These are phyloP conservation scores for Ustilago esculenta DNA, from an alignment of 1,284 basidiomycete genomes.

Conservation along the genomic window DNA sequence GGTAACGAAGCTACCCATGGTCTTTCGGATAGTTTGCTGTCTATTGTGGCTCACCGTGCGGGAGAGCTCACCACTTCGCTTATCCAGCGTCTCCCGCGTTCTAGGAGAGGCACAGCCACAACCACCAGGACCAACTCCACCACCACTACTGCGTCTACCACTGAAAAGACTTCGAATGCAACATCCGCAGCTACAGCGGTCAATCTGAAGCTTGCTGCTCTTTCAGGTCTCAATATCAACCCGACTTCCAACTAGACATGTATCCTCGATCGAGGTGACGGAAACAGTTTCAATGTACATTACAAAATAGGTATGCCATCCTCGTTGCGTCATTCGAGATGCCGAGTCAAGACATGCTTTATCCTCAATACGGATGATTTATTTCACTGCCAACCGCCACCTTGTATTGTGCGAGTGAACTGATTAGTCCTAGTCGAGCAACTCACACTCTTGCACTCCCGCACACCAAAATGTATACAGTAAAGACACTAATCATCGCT, in stretches of 20 bases:
- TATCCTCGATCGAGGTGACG: too few relatives aligned
- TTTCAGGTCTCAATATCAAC: conserved; percentile 5
- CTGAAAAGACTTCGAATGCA: background rate
- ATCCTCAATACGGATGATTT: too few relatives aligned
- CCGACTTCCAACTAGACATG: too few relatives aligned
- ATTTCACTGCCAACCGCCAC: too few relatives aligned
- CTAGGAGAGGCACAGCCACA: conserved; percentile 11
- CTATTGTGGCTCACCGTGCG: conserved; percentile 60
- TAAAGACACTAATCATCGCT: conserved; percentile 22
- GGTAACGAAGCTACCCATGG: conserved; percentile 65
- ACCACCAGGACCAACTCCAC: background rate
- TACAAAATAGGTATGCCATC: too few relatives aligned
- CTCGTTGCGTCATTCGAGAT: too few relatives aligned
- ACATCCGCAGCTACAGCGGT: conserved; percentile 13
- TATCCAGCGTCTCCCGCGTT: conserved; percentile 20
- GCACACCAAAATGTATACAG: too few relatives aligned
- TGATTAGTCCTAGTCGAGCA: too few relatives aligned
- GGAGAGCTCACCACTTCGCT: conserved; percentile 57
- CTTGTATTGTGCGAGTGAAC: too few relatives aligned
- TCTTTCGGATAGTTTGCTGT: conserved; percentile 59
- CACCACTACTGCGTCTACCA: background rate
- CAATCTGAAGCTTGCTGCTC: conserved; percentile 13
- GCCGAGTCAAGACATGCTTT: too few relatives aligned
- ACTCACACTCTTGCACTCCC: too few relatives aligned
- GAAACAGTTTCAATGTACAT: too few relatives aligned